Percentiles rank a stretch among this genome's conserved stretches.
Conservation (phyloP, 495 filamentous ascomycete genomes). For the Cercophora sp. region DNA sequence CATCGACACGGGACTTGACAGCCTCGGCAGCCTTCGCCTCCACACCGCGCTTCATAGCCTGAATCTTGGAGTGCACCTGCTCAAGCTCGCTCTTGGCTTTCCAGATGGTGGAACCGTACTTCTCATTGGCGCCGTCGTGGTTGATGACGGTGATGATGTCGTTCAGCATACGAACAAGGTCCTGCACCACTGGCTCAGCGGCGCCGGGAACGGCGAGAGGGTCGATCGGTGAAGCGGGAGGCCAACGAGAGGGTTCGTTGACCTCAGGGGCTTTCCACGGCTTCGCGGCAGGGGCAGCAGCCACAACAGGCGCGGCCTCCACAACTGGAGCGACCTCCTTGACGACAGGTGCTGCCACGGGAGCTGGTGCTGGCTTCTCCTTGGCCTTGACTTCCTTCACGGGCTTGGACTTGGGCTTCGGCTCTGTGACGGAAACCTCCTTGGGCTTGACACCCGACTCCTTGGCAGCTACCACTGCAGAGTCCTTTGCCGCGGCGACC, state of each 20-base stretch:
- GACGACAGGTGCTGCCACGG: background rate
- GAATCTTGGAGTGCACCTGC: slow-evolving; percentile 70
- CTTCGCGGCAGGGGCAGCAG: slow-evolving; percentile 12
- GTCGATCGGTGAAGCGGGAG: slow-evolving; percentile 65
- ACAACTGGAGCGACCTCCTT: slow-evolving; percentile 3
- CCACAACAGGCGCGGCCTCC: slow-evolving; percentile 4
- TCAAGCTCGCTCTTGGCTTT: slow-evolving; percentile 82
- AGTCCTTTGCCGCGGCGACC: slow-evolving; percentile 29
- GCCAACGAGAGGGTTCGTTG: slow-evolving; percentile 55
- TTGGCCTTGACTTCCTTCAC: slow-evolving; percentile 13
- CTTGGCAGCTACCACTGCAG: slow-evolving; percentile 28
- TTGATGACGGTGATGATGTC: slow-evolving; percentile 91
- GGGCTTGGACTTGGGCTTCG: slow-evolving; percentile 15
- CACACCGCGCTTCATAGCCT: slow-evolving; percentile 60
- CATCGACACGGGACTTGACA: slow-evolving; percentile 60
- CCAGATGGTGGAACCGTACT: slow-evolving; percentile 68
- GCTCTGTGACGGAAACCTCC: slow-evolving; percentile 34
- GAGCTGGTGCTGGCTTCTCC: background rate
- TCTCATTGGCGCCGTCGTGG: slow-evolving; percentile 66
- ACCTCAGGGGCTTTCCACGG: slow-evolving; percentile 51
- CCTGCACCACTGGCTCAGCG: slow-evolving; percentile 82
- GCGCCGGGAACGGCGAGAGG: slow-evolving; percentile 66
- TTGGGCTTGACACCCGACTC: slow-evolving; percentile 24
- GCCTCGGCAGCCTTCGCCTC: slow-evolving; percentile 71
- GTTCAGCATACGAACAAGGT: slow-evolving; percentile 92